Base-by-base conservation (phyloP, 768 basidiomycete genomes). In the Pleurotus platypus region DNA sequence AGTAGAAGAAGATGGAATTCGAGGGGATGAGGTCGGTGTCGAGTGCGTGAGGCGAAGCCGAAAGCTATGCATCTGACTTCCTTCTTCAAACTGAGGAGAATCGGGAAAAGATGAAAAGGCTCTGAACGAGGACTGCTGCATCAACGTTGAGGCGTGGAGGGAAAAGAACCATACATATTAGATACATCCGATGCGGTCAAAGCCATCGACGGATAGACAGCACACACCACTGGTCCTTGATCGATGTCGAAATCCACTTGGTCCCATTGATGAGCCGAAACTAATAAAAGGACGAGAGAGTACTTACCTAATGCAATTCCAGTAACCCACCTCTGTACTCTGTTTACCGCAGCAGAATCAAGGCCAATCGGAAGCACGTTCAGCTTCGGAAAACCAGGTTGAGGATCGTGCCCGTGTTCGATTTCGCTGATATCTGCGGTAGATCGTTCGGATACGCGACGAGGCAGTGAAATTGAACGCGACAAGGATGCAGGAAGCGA, bases 101-200 rank as follows among this genome's bases (percentile, higher is more conserved):
- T 98, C 94, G 0, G 94, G 94, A 64, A 98, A 94, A 1, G 92
- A 85, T 5, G 90, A 91, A 69, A 98, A 98, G 2, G 94, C 91
- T 56, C 94, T 97, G 60, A 49, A 51, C 16, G 46, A 20, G 35
- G 20, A 18, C 5, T 37, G 55, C 55, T 67, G 54, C 60, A 56
- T 47, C 26, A 48, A 50, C 35, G 35, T 54, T 16, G 22, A 9
- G 26, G 3, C 58, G 18, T 50, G 18, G 43, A 42, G 42, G n/a
- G 6, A 16, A 40, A 11, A 47, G 60, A 55, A 18, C 8, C 86
- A 62, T 55, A 95, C 94, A 97, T 85, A 63, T 94, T 96, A 69
- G 92, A 89, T 35, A 77, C 79, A 66, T 94, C 91, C 0, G 80
- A 72, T 39, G 84, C 80, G 4, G 81, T 78, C 40, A 95, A 70